Base-by-base conservation (phyloP, 2,329 filamentous ascomycete genomes). In the Cordyceps javanica region DNA sequence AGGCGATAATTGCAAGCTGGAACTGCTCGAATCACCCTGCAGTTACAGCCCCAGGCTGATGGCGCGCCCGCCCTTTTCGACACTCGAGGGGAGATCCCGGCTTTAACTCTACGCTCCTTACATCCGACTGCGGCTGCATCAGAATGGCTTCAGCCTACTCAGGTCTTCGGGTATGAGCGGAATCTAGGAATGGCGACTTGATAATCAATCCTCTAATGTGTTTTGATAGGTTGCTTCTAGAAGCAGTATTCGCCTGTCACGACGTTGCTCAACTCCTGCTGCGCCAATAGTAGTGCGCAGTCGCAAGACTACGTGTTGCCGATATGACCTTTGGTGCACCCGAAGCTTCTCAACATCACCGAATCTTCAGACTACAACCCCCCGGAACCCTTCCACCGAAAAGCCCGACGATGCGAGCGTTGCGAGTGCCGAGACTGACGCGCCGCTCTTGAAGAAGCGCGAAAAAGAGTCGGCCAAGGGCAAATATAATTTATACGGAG, bases 401-500 rank as follows among this genome's bases (percentile, higher is more conserved):
- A 7, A 46, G 16, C 2, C 30, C 8, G 52, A 55, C 7, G 19
- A 38, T 16, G 41, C 52, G 28, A 55, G 52, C 41, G 23, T 55
- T 21, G 32, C 52, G 11, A 38, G 42, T 19, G 16, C 28, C 7
- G 52, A 55, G 30, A 38, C 52, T 3, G 32, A 7, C 30, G 52
- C 52, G 28, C 41, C 52, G 9, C 23, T 55, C 8, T 16, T 55
- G 6, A 51, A 49, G 23, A 59, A 65, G 2, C 54, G 63, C 16
- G 59, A 64, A 41, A 61, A 62, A 60, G 64, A 69, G 59, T 67
- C 66, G 3, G 65, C 63, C 4, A 62, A 62, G 10, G 65, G 66
- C 25, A 72, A 70, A 59, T 68, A 68, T 58, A 73, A 72, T 48
- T 61, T 73, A 10, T 74, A 73, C 41, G 70, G 68, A 54, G 68